These are phyloP conservation scores for Fusarium sp. DNA, from an alignment of 2,329 filamentous ascomycete species.

Conservation along the genomic window DNA sequence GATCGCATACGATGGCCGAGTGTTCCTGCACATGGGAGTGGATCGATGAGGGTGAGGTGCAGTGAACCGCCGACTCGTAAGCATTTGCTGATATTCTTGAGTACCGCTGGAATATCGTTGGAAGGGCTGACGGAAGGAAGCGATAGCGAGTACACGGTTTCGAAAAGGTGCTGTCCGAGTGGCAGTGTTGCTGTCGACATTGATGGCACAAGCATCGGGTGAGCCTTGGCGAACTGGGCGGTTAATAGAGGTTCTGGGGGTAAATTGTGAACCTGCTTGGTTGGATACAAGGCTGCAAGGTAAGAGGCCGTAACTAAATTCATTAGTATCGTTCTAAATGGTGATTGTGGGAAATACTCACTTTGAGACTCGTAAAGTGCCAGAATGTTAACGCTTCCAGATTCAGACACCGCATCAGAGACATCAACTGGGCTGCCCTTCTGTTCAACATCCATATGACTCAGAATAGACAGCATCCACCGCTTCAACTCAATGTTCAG, in stretches of 20 bases:
- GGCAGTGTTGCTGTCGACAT: slow-evolving; percentile 53
- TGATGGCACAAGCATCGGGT: slow-evolving; percentile 55
- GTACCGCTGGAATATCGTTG: slow-evolving; percentile 66
- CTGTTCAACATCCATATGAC: slow-evolving; percentile 56
- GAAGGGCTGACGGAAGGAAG: slow-evolving; percentile 69
- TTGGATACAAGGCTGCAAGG: slow-evolving; percentile 58
- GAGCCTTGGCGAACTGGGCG: slow-evolving; percentile 54
- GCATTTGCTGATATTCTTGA: slow-evolving; percentile 67
- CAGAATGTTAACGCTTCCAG: slow-evolving; percentile 53
- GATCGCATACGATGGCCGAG: slow-evolving; percentile 67
- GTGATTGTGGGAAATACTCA: slow-evolving; percentile 38
- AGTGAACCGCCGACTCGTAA: slow-evolving; percentile 67
- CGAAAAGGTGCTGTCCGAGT: slow-evolving; percentile 58
- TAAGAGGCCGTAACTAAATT: slow-evolving; percentile 61
- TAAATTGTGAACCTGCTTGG: slow-evolving; percentile 60
- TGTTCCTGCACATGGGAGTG: slow-evolving; percentile 66
- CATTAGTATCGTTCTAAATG: not conserved
- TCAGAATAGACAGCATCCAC: slow-evolving; percentile 71
- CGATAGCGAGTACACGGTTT: slow-evolving; percentile 63
- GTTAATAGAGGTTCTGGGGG: slow-evolving; percentile 56
- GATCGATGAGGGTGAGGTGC: slow-evolving; percentile 72
- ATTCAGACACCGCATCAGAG: not conserved
- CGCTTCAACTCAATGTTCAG: slow-evolving; percentile 66
- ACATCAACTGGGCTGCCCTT: slow-evolving; percentile 24
- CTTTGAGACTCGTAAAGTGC: slow-evolving; percentile 65